Evolutionary conservation across 2,329 filamentous ascomycete genomes (phyloP), one percentile per base, ranked within the genome.

Genomic region (Xylaria sp.): DNA sequence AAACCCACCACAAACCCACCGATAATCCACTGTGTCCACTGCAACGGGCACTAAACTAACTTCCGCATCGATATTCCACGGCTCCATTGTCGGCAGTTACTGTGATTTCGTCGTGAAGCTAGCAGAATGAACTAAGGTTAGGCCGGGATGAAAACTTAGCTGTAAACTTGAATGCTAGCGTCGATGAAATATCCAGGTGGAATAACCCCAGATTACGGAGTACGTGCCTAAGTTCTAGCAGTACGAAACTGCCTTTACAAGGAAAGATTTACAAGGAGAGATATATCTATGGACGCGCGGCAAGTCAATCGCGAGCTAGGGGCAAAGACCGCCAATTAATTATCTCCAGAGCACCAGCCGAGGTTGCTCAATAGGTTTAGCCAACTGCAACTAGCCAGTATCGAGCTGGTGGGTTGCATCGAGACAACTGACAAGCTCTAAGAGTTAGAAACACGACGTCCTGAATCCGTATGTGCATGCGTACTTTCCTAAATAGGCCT

Each of bases 21-120:
- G 18, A 41, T n/a, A 60, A 61, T 34, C 61, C 57, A 67, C 55
- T 28, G 13, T 56, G 32, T 23, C 55, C 56, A 57, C 60, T 34
- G 25, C 25, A 45, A 59, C 66, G 66, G 66, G 53, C 62, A 65
- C 66, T 68, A 68, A 58, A 62, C 20, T 62, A 58, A 53, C 32
- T 58, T 20, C 61, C 50, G 52, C 23, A n/a, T 12, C 48, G 8
- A 36, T 25, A 36, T 50, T 56, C 52, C 23, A 48, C 39, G 18
- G 55, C 25, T 23, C 48, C 25, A n/a, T n/a, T 20, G 20, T n/a
- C 41, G 41, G 41, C 10, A 45, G 41, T 20, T 43, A 7, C 8
- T 20, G 41, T 20, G 34, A 18, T 45, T 60, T 46, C n/a, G n/a
- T 39, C 13, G 46, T 23, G 39, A 64, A 45, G 41, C 57, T 57